These are phyloP conservation scores for Vicia sativa DNA, from an alignment of 306 rosid genomes.

Conservation along the genomic window DNA sequence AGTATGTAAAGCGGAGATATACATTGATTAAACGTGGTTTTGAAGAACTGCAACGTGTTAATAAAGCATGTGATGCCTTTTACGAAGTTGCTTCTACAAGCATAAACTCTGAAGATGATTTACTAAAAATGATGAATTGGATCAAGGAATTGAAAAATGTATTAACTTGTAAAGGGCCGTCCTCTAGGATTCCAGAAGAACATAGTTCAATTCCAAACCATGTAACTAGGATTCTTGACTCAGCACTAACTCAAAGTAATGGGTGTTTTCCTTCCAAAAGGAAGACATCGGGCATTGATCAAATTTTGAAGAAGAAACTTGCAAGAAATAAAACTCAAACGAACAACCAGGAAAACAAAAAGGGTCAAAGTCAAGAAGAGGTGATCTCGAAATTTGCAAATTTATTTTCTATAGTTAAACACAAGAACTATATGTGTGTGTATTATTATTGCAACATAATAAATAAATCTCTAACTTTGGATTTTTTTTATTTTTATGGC, in stretches of 20 bases:
- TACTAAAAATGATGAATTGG: constrained; percentile 25
- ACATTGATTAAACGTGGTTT: constrained; percentile 1
- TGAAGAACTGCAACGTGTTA: constrained; percentile 22
- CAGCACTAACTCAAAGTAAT: neutral
- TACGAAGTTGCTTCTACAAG: constrained; percentile 17
- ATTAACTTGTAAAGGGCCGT: constrained; percentile 7
- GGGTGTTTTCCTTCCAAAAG: neutral
- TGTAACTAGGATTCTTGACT: constrained; percentile 8
- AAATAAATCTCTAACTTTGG: neutral
- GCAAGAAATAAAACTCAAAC: constrained; percentile 5
- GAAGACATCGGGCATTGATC: constrained; percentile 8
- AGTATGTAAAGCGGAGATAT: constrained; percentile 10
- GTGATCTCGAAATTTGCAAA: constrained; percentile 5
- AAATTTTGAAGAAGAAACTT: constrained; percentile 18
- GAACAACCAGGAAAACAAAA: neutral
- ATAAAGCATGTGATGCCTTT: constrained; percentile 22
- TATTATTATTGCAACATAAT: neutral
- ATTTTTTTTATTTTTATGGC: constrained; percentile 19
- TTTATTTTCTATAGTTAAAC: neutral
- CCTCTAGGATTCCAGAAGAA: neutral
- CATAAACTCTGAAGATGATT: constrained; percentile 25
- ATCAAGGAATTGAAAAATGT: constrained; percentile 25
- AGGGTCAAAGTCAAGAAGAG: constrained; percentile 1
- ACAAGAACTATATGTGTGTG: neutral
- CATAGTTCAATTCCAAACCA: constrained; percentile 1